Conservation (phyloP, 257 asterid species). For the Handroanthus guayacan region DNA sequence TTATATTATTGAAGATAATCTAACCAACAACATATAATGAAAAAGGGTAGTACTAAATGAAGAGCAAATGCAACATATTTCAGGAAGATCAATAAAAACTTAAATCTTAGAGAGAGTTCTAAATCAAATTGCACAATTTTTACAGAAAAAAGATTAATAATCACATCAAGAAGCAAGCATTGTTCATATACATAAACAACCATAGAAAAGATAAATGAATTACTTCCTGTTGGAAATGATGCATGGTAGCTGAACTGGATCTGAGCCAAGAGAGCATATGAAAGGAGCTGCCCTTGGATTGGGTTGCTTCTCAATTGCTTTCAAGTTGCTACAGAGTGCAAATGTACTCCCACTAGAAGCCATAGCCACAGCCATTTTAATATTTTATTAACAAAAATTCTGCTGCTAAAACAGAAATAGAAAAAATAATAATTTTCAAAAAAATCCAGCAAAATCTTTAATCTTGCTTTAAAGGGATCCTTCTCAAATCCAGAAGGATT, state of each 20-base stretch:
- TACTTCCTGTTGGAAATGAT: conserved; percentile 64
- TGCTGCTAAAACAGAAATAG: conserved; percentile 23
- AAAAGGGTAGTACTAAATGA: not conserved
- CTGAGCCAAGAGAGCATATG: conserved; percentile 55
- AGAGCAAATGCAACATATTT: not conserved
- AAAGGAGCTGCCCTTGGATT: conserved; percentile 51
- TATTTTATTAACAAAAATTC: not conserved
- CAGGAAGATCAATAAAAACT: conserved; percentile 9
- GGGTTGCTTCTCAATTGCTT: conserved; percentile 61
- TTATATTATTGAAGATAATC: conserved; percentile 30
- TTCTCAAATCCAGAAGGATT: conserved; percentile 23
- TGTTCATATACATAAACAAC: not conserved
- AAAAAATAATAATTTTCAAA: not conserved
- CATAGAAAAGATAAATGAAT: conserved; percentile 10
- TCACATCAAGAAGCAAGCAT: conserved; percentile 29
- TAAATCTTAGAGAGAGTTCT: not conserved
- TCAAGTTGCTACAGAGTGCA: conserved; percentile 55
- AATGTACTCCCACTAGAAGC: conserved; percentile 68
- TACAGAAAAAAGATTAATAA: conserved; percentile 15
- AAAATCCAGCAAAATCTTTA: conserved; percentile 25
- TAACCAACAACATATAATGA: conserved; percentile 17
- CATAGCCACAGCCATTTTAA: conserved; percentile 76
- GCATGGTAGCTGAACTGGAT: conserved; percentile 62
- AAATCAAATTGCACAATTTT: conserved; percentile 26
- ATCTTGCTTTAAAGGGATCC: conserved; percentile 25